Evolutionary conservation across 2,329 filamentous ascomycete genomes (phyloP).

Genomic region (Aspergillus sp.): DNA sequence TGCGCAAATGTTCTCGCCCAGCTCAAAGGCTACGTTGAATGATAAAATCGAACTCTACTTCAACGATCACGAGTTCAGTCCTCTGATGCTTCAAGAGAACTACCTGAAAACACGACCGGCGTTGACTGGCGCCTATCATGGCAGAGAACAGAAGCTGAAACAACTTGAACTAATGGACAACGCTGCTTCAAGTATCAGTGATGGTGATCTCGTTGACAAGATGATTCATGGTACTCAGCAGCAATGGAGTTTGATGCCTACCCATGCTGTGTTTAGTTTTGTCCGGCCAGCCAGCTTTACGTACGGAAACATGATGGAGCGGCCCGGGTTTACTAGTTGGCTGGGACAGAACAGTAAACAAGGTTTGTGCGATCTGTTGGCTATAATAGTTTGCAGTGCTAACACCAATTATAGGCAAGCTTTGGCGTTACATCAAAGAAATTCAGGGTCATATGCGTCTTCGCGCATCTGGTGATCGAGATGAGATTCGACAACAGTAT

Average conservation of each 20-base stretch:
- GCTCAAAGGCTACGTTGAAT: constrained; percentile 84
- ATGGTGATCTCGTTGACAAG: constrained; percentile 90
- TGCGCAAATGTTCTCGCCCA: constrained; percentile 78
- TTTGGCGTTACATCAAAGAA: constrained; percentile 82
- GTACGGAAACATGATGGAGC: constrained; percentile 71
- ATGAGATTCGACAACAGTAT: constrained; percentile 94
- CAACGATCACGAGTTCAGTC: constrained; percentile 98
- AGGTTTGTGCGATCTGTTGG: constrained; percentile 52
- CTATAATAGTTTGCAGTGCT: not conserved
- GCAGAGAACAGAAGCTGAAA: constrained; percentile 73
- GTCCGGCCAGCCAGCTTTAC: constrained; percentile 87
- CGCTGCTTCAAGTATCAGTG: constrained; percentile 93
- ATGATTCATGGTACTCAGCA: constrained; percentile 99
- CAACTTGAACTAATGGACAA: constrained; percentile 81
- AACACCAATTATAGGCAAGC: constrained; percentile 49
- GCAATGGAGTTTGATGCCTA: constrained; percentile 97
- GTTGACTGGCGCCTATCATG: constrained; percentile 61
- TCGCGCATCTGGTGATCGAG: constrained; percentile 82
- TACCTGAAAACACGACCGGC: constrained; percentile 83
- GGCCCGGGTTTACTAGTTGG: constrained; percentile 83
- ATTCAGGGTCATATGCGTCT: constrained; percentile 97
- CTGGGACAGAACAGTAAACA: constrained; percentile 92
- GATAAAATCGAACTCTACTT: constrained; percentile 99
- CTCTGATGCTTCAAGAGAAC: constrained; percentile 97
- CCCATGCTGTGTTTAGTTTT: constrained; percentile 92